These are phyloP conservation scores for Mycosphaerelloides madeirae DNA, from an alignment of 2,329 filamentous ascomycete genomes.

Conservation along the genomic window DNA sequence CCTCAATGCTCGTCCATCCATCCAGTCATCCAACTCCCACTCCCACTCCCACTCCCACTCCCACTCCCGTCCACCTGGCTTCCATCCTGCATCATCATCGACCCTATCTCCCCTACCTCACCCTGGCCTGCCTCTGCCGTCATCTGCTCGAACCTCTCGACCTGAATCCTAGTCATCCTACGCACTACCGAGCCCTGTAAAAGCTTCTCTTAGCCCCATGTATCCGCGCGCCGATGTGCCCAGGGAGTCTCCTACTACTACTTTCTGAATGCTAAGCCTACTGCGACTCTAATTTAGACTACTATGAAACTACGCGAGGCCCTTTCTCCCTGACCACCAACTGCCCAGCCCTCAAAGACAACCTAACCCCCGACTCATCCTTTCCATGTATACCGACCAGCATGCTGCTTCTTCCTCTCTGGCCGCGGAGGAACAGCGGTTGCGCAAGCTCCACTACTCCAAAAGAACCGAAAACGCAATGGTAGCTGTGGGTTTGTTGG, in stretches of 20 bases:
- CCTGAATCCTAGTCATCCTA: too few species aligned
- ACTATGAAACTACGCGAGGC: conserved; percentile 19
- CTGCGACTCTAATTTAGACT: conserved; percentile 22
- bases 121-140: too few species aligned
- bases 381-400: conserved; percentile 14
- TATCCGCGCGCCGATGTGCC: too few species aligned
- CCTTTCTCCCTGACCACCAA: conserved; percentile 10
- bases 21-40: too few species aligned
- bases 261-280: conserved; percentile 12
- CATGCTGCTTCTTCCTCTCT: conserved; percentile 10
- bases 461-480: conserved; percentile 19
- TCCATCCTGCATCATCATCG: too few species aligned
- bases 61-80: too few species aligned
- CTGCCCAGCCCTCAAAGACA: background rate
- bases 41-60: too few species aligned
- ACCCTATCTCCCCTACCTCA: too few species aligned
- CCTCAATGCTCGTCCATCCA: too few species aligned
- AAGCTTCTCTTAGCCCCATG: too few species aligned
- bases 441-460: conserved; percentile 10
- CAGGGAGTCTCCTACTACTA: background rate
- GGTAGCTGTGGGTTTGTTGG: conserved; percentile 14
- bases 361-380: background rate
- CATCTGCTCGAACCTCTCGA: too few species aligned
- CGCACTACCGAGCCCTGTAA: too few species aligned
- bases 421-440: conserved; percentile 13